Evolutionary conservation across 305 asterid species (phyloP).

Genomic region (Fraxinus latifolia): DNA sequence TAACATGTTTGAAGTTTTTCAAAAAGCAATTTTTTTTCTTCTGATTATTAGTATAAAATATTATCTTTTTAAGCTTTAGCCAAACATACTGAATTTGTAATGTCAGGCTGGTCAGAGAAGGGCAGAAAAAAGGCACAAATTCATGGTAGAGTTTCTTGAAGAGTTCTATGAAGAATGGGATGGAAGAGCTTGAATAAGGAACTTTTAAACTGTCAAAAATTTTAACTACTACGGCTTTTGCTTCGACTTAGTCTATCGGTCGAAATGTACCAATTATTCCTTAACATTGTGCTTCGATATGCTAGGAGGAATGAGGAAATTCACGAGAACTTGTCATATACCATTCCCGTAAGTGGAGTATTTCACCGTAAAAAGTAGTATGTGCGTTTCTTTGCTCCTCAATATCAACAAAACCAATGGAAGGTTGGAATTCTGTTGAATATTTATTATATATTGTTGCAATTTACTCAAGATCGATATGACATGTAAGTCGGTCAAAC

Average conservation of each 20-base stretch:
- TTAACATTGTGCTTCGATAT: not conserved
- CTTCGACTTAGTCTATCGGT: not conserved
- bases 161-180: constrained; percentile 91
- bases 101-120: constrained; percentile 77
- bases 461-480: not conserved
- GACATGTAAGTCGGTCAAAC: not conserved
- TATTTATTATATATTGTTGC: not conserved
- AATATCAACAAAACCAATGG: not conserved
- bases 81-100: not conserved
- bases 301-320: not conserved
- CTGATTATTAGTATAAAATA: not conserved
- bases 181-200: constrained; percentile 59
- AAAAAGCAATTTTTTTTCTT: not conserved
- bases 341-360: not conserved
- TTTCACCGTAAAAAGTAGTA: not conserved
- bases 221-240: not conserved
- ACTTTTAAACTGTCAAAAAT: not conserved
- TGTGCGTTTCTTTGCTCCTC: not conserved
- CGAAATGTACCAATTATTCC: not conserved
- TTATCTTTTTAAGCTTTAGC: not conserved
- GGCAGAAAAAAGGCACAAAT: constrained; percentile 83
- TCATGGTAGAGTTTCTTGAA: constrained; percentile 73
- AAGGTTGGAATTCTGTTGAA: not conserved
- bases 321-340: not conserved
- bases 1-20: not conserved